Evolutionary conservation across 352 stramenopile species (phyloP).

Genomic region (Phytophthora meadii): DNA sequence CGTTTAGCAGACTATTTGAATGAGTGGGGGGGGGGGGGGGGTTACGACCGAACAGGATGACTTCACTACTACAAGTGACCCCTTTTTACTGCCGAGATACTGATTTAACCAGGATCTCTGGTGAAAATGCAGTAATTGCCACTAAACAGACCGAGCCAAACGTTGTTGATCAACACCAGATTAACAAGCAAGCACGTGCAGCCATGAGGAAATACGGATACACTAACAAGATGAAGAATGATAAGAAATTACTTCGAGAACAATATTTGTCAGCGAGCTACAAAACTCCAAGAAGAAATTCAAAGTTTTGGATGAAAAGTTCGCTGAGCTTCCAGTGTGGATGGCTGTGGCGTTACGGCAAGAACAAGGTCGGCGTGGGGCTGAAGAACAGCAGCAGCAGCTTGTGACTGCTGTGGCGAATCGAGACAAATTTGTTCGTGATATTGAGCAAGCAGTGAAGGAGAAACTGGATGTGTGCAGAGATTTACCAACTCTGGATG

Average conservation of each 20-base stretch:
- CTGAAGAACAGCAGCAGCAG: neutral
- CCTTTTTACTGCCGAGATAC: neutral
- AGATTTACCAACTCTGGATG: neutral
- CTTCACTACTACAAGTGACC: neutral
- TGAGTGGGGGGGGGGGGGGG: neutral
- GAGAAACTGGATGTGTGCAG: neutral
- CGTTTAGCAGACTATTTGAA: neutral
- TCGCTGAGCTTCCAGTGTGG: neutral
- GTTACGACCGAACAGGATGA: neutral
- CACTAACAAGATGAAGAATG: neutral
- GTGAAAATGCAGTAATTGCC: neutral
- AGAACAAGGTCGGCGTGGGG: neutral
- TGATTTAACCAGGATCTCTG: neutral
- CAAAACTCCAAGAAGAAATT: constrained; percentile 6
- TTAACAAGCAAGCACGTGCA: neutral
- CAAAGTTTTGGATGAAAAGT: neutral
- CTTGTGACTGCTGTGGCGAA: neutral
- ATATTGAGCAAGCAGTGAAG: neutral
- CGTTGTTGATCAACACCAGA: neutral
- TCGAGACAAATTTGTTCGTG: neutral
- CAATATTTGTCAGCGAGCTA: neutral
- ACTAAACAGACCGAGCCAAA: neutral
- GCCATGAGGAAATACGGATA: neutral
- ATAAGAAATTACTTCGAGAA: neutral
- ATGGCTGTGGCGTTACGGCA: neutral